phyloP scores from a whole-genome alignment of 1,284 basidiomycete genomes.

The Rhodofomes roseus region DNA sequence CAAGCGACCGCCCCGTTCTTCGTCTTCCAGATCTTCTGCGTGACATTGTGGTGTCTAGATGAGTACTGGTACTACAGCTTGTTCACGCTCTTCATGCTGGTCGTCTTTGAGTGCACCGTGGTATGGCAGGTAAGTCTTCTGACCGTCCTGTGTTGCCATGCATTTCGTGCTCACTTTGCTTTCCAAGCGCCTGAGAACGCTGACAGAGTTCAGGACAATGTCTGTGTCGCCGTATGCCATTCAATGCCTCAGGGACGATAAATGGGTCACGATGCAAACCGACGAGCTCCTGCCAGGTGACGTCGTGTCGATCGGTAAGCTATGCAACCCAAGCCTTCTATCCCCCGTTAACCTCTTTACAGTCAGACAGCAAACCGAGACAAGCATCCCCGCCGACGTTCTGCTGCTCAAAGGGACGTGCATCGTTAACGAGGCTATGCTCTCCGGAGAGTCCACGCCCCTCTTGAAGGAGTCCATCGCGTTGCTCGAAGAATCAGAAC shows the following conservation, averaged over 20 bases:
- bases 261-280: conserved; percentile 79
- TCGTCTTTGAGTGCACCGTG: conserved; percentile 96
- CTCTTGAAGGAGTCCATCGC: conserved; percentile 91
- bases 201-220: conserved; percentile 96
- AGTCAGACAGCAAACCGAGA: conserved; percentile 80
- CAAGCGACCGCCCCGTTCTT: conserved; percentile 95
- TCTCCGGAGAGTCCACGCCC: conserved; percentile 94
- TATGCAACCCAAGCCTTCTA: too few species aligned
- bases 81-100: conserved; percentile 95
- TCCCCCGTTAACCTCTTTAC: too few species aligned
- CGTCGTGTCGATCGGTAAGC: conserved; percentile 74
- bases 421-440: conserved; percentile 97
- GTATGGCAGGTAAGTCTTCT: conserved; percentile 79
- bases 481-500: conserved; percentile 72
- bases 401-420: conserved; percentile 85
- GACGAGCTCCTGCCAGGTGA: conserved; percentile 89
- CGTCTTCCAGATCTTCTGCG: conserved; percentile 95
- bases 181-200: conserved; percentile 76
- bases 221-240: conserved; percentile 87
- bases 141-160: background rate
- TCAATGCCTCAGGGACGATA: conserved; percentile 72
- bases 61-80: conserved; percentile 98
- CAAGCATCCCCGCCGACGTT: conserved; percentile 87
- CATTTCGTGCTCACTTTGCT: background rate
- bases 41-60: conserved; percentile 92